Percentiles rank a stretch among this genome's conserved stretches.
Evolutionary conservation across 2,329 filamentous ascomycete species (phyloP).

Genomic region (Ilyonectria robusta): DNA sequence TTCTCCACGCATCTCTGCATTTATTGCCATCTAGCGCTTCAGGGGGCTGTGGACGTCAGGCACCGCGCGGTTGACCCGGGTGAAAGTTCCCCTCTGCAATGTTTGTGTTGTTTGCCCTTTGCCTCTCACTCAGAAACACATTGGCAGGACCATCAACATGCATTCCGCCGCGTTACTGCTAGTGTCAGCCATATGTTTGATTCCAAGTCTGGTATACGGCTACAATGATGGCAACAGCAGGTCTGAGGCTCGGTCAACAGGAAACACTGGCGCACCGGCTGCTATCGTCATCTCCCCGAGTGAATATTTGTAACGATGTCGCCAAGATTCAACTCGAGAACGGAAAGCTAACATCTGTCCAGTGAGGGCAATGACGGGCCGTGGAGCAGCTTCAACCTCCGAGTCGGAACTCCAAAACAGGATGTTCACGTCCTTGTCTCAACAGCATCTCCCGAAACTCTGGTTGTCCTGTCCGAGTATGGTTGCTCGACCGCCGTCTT

Average conservation of each 20-base stretch:
- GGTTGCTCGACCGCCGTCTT: conserved; percentile 10
- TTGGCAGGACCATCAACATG: not conserved
- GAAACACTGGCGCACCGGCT: not conserved
- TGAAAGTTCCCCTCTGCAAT: not conserved
- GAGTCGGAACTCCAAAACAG: conserved; percentile 15
- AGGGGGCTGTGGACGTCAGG: not conserved
- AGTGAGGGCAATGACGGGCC: conserved; percentile 22
- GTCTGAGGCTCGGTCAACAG: not conserved
- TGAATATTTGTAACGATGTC: conserved; percentile 7
- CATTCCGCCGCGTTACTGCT: not conserved
- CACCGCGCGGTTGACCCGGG: not conserved
- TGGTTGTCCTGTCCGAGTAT: conserved; percentile 11
- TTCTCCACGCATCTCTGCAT: not conserved
- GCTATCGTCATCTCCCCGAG: conserved; percentile 13
- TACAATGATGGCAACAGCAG: not conserved
- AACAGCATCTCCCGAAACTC: conserved; percentile 7
- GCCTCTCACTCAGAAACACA: not conserved
- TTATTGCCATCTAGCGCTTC: not conserved
- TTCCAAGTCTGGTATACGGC: not conserved
- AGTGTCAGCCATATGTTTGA: not conserved
- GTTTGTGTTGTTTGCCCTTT: not conserved
- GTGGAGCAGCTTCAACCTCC: conserved; percentile 19
- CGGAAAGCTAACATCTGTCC: not conserved
- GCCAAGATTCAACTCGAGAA: no score
- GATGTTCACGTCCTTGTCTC: conserved; percentile 16